Evolutionary conservation across 2,329 filamentous ascomycete species (phyloP).

Genomic region (Colletotrichum orchidophilum): DNA sequence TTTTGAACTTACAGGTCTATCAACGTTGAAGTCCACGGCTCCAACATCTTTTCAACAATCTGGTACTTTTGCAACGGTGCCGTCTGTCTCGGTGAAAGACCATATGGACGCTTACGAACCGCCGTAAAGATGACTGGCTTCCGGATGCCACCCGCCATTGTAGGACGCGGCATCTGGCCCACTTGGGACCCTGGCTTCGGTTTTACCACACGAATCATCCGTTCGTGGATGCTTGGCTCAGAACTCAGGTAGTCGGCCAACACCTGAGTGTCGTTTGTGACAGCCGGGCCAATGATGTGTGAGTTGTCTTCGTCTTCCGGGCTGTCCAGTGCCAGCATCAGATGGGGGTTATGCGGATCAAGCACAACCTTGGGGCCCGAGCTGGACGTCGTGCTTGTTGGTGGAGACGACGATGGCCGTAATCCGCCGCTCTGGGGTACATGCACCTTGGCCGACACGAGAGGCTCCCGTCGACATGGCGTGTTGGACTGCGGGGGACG

Average conservation of each 20-base stretch:
- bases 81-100: slow-evolving; percentile 47
- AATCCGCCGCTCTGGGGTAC: slow-evolving; percentile 1
- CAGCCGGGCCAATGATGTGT: slow-evolving; percentile 68
- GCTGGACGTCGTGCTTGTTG: slow-evolving; percentile 16
- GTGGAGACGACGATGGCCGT: slow-evolving; percentile 6
- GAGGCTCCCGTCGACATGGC: slow-evolving; percentile 23
- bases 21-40: slow-evolving; percentile 60
- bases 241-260: slow-evolving; percentile 65
- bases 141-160: slow-evolving; percentile 13
- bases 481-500: slow-evolving; percentile 13
- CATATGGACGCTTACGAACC: slow-evolving; percentile 57
- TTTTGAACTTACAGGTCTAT: slow-evolving; percentile 53
- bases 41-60: slow-evolving; percentile 67
- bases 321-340: slow-evolving; percentile 38
- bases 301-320: slow-evolving; percentile 52
- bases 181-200: slow-evolving; percentile 13
- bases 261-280: slow-evolving; percentile 68
- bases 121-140: slow-evolving; percentile 56
- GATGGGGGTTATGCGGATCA: slow-evolving; percentile 34
- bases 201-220: slow-evolving; percentile 36
- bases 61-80: slow-evolving; percentile 58
- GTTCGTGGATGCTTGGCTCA: slow-evolving; percentile 40
- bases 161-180: slow-evolving; percentile 8
- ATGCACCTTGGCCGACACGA: background rate
- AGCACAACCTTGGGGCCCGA: slow-evolving; percentile 19